These are phyloP conservation scores for Macrophomina tecta DNA, from an alignment of 2,329 filamentous ascomycete genomes.

Conservation along the genomic window DNA sequence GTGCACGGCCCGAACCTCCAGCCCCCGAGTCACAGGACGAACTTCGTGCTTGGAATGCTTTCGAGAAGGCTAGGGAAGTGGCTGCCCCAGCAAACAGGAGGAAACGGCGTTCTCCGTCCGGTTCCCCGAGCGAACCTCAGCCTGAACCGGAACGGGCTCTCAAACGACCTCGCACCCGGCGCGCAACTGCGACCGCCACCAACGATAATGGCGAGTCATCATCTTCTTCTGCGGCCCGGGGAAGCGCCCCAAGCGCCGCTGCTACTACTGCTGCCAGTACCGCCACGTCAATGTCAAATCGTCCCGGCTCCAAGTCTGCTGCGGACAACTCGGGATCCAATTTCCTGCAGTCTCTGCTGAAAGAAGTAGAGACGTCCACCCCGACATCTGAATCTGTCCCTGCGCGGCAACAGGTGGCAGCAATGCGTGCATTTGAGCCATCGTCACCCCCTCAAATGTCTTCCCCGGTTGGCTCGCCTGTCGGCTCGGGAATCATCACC, in stretches of 20 bases:
- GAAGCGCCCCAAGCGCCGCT: slow-evolving; percentile 31
- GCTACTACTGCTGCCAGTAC: slow-evolving; percentile 48
- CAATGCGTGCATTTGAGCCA: slow-evolving; percentile 50
- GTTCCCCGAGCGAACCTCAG: slow-evolving; percentile 72
- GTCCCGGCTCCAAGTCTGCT: slow-evolving; percentile 37
- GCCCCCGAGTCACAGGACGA: slow-evolving; percentile 80
- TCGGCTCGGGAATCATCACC: slow-evolving; percentile 68
- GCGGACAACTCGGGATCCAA: slow-evolving; percentile 39
- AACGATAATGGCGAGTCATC: slow-evolving; percentile 23
- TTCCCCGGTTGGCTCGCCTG: slow-evolving; percentile 72
- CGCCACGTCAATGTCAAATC: slow-evolving; percentile 38
- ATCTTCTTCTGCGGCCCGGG: slow-evolving; percentile 18
- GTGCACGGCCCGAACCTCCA: slow-evolving; percentile 47
- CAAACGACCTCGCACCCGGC: slow-evolving; percentile 83
- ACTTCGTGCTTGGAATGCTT: slow-evolving; percentile 83
- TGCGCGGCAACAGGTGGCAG: slow-evolving; percentile 47
- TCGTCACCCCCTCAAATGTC: slow-evolving; percentile 54
- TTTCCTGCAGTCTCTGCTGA: slow-evolving; percentile 84
- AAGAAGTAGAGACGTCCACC: slow-evolving; percentile 59
- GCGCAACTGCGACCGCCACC: slow-evolving; percentile 61
- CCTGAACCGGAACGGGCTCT: slow-evolving; percentile 77
- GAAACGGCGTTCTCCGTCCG: slow-evolving; percentile 79
- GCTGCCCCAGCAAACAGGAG: slow-evolving; percentile 60
- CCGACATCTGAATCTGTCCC: slow-evolving; percentile 40
- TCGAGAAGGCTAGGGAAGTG: slow-evolving; percentile 78